Evolutionary conservation across 495 filamentous ascomycete species (phyloP), one percentile per base, ranked within the genome.

Genomic region (Penicillium diatomitis): DNA sequence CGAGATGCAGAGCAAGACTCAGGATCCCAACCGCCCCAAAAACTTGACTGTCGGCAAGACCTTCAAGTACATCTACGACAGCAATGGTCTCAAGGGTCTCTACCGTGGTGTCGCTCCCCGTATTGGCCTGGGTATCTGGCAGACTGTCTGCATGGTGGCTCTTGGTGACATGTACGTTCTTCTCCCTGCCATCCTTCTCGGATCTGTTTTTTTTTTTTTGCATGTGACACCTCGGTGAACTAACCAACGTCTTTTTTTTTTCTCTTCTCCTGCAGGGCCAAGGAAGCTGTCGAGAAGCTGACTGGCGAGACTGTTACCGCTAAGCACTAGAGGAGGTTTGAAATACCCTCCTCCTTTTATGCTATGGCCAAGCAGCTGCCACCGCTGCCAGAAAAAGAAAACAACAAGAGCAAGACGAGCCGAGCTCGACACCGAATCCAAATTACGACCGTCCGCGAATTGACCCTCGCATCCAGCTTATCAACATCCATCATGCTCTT

Each of bases 81-180:
- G 71, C 53, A 96, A 95, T 63, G 92, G 92, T 36, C 49, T 98
- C 57, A 87, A 84, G 78, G 92, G 92, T 58, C 76, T 98, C 52
- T 98, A 98, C 77, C 87, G 92, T 55, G 92, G 92, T 61, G 92
- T 98, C 45, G 78, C 90, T 52, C 92, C 92, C 57, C 82, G 92
- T 61, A 87, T 97, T 64, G 94, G 88, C 44, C 81, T 98, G 47
- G 86, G 92, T 56, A 84, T 98, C 73, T 98, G 92, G 92, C 92
- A 98, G 79, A 98, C 92, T 49, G 87, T 98, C 64, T 98, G 92
- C 76, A 98, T 98, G 92, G 92, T 98, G 72, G 92, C 91, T 63
- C 79, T 98, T 76, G 92, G 92, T 75, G 92, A 98, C 77, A 89
- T 95, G 90, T 96, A 71, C 80, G 90, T 83, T 41, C 33, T 51